Conservation (phyloP, 2,329 filamentous ascomycete species). For the Sporothrix globosa region DNA sequence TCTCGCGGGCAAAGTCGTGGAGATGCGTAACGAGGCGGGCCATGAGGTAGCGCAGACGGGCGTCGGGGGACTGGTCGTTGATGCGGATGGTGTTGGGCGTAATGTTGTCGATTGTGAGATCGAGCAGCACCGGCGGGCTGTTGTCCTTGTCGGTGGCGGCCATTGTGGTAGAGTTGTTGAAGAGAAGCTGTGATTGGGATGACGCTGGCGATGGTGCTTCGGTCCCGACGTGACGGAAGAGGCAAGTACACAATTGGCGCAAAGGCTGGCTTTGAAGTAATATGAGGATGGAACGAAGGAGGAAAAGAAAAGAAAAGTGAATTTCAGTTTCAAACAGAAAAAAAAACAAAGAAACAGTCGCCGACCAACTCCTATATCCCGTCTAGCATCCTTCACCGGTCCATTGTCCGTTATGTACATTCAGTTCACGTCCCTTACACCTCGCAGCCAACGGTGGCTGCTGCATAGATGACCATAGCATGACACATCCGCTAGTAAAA, state of each 20-base stretch:
- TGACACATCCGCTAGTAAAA: constrained; percentile 28
- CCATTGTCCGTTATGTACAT: background rate
- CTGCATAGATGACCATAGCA: constrained; percentile 30
- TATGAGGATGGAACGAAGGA: background rate
- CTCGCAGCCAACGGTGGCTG: constrained; percentile 14
- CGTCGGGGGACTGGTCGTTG: constrained; percentile 69
- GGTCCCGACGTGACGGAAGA: background rate
- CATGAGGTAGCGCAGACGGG: constrained; percentile 71
- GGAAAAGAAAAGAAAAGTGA: background rate
- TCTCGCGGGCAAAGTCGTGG: constrained; percentile 82
- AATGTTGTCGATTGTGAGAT: constrained; percentile 79
- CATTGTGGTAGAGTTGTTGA: constrained; percentile 5
- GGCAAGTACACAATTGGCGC: background rate
- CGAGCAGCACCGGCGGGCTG: constrained; percentile 43
- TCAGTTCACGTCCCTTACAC: background rate
- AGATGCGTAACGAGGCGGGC: constrained; percentile 74
- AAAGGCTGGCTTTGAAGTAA: background rate
- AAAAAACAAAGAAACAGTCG: background rate
- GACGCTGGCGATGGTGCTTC: background rate
- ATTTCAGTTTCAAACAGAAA: background rate
- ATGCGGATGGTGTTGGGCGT: constrained; percentile 74
- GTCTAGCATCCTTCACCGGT: background rate
- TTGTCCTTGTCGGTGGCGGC: constrained; percentile 7
- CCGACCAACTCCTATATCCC: background rate
- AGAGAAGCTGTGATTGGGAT: background rate